Conservation (phyloP, 2,329 filamentous ascomycete genomes). For the Fonsecaea multimorphosa region DNA sequence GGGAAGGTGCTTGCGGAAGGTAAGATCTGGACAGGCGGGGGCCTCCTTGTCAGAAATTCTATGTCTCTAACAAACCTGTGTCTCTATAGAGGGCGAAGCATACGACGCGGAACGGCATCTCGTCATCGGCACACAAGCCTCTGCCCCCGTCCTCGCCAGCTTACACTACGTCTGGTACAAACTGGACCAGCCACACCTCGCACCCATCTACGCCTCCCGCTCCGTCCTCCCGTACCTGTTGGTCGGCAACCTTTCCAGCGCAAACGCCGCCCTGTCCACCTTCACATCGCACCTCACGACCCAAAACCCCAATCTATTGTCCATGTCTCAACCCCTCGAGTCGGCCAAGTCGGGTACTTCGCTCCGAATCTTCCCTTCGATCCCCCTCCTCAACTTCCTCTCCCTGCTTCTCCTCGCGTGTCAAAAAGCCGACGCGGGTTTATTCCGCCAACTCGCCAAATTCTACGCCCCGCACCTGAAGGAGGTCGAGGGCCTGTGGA, state of each 20-base stretch:
- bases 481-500: conserved; percentile 75
- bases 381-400: conserved; percentile 96
- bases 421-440: conserved; percentile 75
- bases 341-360: conserved; percentile 68
- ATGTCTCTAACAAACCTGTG: too few relatives aligned
- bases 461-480: conserved; percentile 82
- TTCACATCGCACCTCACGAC: conserved; percentile 71
- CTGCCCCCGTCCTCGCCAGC: conserved; percentile 75
- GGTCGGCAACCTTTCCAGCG: conserved; percentile 85
- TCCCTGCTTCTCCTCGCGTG: conserved; percentile 81
- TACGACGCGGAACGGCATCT: conserved; percentile 95
- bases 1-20: conserved; percentile 86
- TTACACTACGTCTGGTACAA: conserved; percentile 96
- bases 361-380: conserved; percentile 80
- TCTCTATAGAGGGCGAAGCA: conserved; percentile 73
- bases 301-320: conserved; percentile 62
- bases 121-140: conserved; percentile 77
- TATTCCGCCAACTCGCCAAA: conserved; percentile 79
- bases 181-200: conserved; percentile 84
- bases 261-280: conserved; percentile 78
- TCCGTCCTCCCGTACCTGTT: conserved; percentile 90
- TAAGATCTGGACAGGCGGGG: conserved; percentile 41
- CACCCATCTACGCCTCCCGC: conserved; percentile 82
- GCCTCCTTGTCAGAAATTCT: background rate
- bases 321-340: conserved; percentile 77